A percentile compares a stretch with the other conserved stretches of the same genome.
Evolutionary conservation across 331 rosid species (phyloP).

Genomic region (Quercus phellos): DNA sequence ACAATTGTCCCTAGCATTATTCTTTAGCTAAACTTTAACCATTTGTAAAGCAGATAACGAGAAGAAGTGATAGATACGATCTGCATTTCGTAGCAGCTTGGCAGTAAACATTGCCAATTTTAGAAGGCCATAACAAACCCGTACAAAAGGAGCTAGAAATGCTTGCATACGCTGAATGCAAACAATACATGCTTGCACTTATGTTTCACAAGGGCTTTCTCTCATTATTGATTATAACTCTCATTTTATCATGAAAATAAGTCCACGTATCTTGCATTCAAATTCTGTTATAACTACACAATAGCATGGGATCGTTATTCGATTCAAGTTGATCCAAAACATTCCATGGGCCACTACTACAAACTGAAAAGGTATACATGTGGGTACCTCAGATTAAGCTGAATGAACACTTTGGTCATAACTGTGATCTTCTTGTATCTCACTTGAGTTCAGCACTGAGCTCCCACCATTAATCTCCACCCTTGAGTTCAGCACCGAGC

Average conservation of each 20-base stretch:
- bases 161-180: not conserved
- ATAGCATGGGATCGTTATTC: not conserved
- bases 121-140: not conserved
- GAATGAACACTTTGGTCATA: slow-evolving; percentile 11
- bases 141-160: not conserved
- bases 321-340: not conserved
- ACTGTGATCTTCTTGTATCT: slow-evolving; percentile 44
- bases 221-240: not conserved
- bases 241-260: not conserved
- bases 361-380: not conserved
- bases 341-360: not conserved
- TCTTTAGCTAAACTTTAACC: too few relatives aligned
- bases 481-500: not conserved
- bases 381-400: slow-evolving; percentile 10
- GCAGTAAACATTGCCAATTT: not conserved
- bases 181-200: not conserved
- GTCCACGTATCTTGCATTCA: not conserved
- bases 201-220: not conserved
- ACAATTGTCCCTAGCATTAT: too few relatives aligned
- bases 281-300: not conserved
- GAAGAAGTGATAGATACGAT: not conserved
- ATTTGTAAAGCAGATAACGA: too few relatives aligned
- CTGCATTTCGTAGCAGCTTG: not conserved
- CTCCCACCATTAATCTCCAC: slow-evolving; percentile 27
- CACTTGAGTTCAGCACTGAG: slow-evolving; percentile 33